Evolutionary conservation across 2,329 filamentous ascomycete species (phyloP), one percentile per base, ranked within the genome.

Genomic region (Colletotrichum liriopes): DNA sequence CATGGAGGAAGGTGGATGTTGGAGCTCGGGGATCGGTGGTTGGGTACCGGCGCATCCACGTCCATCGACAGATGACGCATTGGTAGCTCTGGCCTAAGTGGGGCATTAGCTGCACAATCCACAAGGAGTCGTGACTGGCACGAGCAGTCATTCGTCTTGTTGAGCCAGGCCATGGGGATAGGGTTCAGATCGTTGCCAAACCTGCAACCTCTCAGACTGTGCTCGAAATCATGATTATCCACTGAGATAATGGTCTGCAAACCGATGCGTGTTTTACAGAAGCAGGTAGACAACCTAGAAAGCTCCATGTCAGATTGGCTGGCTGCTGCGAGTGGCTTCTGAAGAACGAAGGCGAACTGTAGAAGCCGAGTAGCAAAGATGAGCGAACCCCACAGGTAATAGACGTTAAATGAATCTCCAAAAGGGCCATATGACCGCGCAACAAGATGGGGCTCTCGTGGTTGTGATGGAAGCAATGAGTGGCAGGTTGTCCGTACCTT

Each of bases 11-110:
- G 47, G 47, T 41, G 32, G 35, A 39, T 41, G 55, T 29, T 11
- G 45, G 23, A 63, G 60, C 49, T 52, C 16, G 60, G 60, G 47
- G 43, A 63, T 63, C 35, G 60, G 45, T 52, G 60, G 35, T 63
- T 63, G 47, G 47, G 23, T 35, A 37, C 60, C 60, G 47, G 43
- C 32, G 43, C 51, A 43, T 47, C 11, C 26, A 60, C 8, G 29
- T n/a, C 41, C 20, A 12, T 14, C 18, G 7, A 14, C 26, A 60
- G 58, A 61, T 61, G 58, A 61, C 58, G 58, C 58, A 60, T 39
- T 35, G 23, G 26, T 54, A 54, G 23, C 26, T 54, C 45, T 56
- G 20, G 54, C 54, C 54, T 23, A 39, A 39, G 20, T 9, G 20
- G 35, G 29, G 29, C 51, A 11, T 49, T 26, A 0, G 29, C n/a